Base-by-base conservation (phyloP, 768 basidiomycete genomes). In the Ephemerocybe angulata region DNA sequence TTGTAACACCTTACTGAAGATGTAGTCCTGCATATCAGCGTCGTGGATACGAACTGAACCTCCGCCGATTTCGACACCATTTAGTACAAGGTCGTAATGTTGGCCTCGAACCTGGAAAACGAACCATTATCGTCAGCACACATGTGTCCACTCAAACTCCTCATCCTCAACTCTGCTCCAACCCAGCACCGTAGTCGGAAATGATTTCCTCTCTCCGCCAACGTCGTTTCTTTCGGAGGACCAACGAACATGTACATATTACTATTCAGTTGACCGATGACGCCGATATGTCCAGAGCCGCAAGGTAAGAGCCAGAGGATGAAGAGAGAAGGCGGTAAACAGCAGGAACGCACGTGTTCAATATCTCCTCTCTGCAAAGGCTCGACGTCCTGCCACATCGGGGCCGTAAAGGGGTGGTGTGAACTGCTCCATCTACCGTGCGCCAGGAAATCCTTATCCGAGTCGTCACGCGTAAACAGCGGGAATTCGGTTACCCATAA, bases 401-500 rank as follows among this genome's bases (percentile, higher is more conserved):
- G 95, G 8, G 95, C 94, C 12, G 95, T 98, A 71, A 98, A 98
- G 2, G 95, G 95, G 70, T 98, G 95, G 64, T 98, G 95, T 3
- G 91, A 86, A 59, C 89, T 90, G 60, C 90, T 88, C 90, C 92
- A 96, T 63, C 93, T 79, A 28, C 94, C 94, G 54, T 84, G 80
- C 3, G 93, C 89, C 28, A 93, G 71, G 65, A 87, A 83, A 33
- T 90, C 85, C 72, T 97, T 97, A 74, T 97, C 94, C 53, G 79
- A 77, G 67, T 97, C 94, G 33, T 87, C 84, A 28, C 78, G 84
- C 15, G 94, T 81, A 74, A 96, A 97, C 22, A 98, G 78, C 13
- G 95, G 95, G 67, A 97, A 97, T 68, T 96, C 93, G 4, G 93
- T 96, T 51, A 98, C 83, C 95, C 95, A 98, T 19, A 95, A 77